Evolutionary conservation across 192 early-diverging fungal species (phyloP).

Genomic region (Diversispora eburnea): DNA sequence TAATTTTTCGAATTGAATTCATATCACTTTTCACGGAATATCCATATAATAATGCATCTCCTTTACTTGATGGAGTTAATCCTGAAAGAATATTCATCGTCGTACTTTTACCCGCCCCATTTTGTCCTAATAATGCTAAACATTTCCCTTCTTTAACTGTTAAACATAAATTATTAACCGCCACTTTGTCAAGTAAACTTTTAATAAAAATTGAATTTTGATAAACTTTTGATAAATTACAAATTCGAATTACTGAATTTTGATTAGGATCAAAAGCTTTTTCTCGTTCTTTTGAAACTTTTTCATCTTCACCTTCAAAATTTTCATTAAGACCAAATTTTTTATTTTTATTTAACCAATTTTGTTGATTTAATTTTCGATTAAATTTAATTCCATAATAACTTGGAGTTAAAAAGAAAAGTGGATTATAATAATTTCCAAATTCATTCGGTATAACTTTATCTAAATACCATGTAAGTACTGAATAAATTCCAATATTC

Average conservation of each 20-base stretch:
- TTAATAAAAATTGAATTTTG: conserved; percentile 37
- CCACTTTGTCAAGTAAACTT: conserved; percentile 46
- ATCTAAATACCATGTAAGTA: conserved; percentile 72
- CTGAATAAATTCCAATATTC: conserved; percentile 54
- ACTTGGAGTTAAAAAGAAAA: conserved; percentile 65
- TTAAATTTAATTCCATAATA: conserved; percentile 62
- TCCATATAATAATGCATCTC: conserved; percentile 68
- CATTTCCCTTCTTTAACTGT: conserved; percentile 54
- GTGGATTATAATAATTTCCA: conserved; percentile 45
- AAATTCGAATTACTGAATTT: conserved; percentile 45
- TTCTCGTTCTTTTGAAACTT: conserved; percentile 44
- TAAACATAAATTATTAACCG: conserved; percentile 49
- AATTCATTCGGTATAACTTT: conserved; percentile 76
- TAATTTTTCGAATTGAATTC: conserved; percentile 60
- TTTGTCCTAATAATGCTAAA: conserved; percentile 67
- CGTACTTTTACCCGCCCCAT: conserved; percentile 75
- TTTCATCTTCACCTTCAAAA: conserved; percentile 47
- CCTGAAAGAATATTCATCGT: conserved; percentile 80
- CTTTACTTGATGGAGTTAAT: conserved; percentile 58
- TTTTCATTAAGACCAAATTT: conserved; percentile 19
- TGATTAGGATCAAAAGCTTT: conserved; percentile 42
- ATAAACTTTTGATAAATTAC: conserved; percentile 57
- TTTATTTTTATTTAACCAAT: conserved; percentile 42
- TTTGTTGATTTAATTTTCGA: conserved; percentile 31
- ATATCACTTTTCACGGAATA: conserved; percentile 54